Evolutionary conservation across 106 monocot genomes (phyloP).

Genomic region (Dendrobium nobile): DNA sequence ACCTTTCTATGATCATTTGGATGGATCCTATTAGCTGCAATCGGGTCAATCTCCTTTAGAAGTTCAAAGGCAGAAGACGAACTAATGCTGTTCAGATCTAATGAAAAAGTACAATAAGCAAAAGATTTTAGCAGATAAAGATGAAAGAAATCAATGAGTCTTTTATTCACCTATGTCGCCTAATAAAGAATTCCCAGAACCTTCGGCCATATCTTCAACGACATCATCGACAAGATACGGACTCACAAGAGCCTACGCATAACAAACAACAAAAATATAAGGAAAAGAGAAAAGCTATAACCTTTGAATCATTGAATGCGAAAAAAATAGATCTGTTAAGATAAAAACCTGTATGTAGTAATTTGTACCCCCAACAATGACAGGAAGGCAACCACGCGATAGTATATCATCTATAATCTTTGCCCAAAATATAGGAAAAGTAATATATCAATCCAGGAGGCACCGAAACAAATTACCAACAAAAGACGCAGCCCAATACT

Average conservation of each 20-base stretch:
- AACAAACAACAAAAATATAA: conserved; percentile 5
- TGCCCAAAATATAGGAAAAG: background rate
- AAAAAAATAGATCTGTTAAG: background rate
- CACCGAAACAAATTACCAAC: background rate
- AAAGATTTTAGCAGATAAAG: background rate
- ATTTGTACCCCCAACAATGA: conserved; percentile 95
- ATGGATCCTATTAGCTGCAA: conserved; percentile 90
- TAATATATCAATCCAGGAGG: background rate
- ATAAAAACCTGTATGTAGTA: conserved; percentile 85
- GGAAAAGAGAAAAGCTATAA: background rate
- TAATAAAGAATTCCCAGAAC: background rate
- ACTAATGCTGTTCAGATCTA: conserved; percentile 17
- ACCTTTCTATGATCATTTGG: conserved; percentile 95
- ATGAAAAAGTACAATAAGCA: conserved; percentile 3
- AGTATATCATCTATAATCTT: conserved; percentile 82
- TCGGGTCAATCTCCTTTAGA: conserved; percentile 78
- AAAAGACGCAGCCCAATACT: background rate
- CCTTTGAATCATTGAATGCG: background rate
- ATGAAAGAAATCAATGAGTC: background rate
- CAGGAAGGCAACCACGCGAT: conserved; percentile 57
- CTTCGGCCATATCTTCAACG: conserved; percentile 33
- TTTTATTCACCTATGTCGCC: conserved; percentile 14
- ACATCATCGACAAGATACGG: conserved; percentile 82
- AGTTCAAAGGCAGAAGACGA: conserved; percentile 31
- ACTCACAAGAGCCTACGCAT: conserved; percentile 70